Conservation (phyloP, 2,329 filamentous ascomycete genomes). For the Sarocladium kiliense region DNA sequence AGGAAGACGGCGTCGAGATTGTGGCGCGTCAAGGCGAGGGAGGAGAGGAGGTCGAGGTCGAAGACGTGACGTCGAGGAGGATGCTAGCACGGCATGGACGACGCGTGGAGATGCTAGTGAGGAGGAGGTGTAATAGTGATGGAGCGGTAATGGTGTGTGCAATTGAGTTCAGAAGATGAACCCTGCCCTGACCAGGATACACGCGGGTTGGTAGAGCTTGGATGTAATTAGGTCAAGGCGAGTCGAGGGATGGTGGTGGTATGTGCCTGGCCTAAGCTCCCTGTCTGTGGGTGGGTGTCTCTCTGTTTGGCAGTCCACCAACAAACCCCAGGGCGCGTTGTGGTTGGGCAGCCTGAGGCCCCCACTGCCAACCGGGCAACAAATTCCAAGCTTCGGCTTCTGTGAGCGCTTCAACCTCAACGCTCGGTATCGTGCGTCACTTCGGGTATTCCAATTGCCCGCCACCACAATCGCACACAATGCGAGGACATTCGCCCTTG, state of each 20-base stretch:
- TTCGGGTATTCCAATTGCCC: background rate
- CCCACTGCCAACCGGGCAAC: slow-evolving; percentile 7
- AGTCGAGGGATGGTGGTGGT: slow-evolving; percentile 1
- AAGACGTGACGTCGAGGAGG: slow-evolving; percentile 1
- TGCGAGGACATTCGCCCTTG: slow-evolving; percentile 39
- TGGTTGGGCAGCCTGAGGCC: slow-evolving; percentile 8
- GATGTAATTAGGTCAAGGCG: no score
- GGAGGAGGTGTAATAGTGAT: background rate
- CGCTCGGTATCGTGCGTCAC: slow-evolving; percentile 1
- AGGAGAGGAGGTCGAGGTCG: background rate
- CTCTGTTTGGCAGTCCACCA: slow-evolving; percentile 5
- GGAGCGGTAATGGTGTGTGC: background rate
- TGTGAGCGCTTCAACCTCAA: slow-evolving; percentile 8
- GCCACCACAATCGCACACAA: slow-evolving; percentile 19
- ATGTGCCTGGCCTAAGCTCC: background rate
- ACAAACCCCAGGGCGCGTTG: slow-evolving; percentile 3
- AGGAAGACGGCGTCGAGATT: slow-evolving; percentile 8
- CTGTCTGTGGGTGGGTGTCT: background rate
- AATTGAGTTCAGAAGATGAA: slow-evolving; percentile 8
- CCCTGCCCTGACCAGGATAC: slow-evolving; percentile 8
- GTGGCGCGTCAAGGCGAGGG: background rate
- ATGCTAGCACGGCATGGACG: slow-evolving; percentile 4
- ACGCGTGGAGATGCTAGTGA: slow-evolving; percentile 1
- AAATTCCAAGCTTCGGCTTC: slow-evolving; percentile 4
- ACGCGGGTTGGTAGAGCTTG: background rate